Evolutionary conservation across 768 basidiomycete genomes (phyloP), one percentile per base, ranked within the genome.

Genomic region (Naganishia onofrii): DNA sequence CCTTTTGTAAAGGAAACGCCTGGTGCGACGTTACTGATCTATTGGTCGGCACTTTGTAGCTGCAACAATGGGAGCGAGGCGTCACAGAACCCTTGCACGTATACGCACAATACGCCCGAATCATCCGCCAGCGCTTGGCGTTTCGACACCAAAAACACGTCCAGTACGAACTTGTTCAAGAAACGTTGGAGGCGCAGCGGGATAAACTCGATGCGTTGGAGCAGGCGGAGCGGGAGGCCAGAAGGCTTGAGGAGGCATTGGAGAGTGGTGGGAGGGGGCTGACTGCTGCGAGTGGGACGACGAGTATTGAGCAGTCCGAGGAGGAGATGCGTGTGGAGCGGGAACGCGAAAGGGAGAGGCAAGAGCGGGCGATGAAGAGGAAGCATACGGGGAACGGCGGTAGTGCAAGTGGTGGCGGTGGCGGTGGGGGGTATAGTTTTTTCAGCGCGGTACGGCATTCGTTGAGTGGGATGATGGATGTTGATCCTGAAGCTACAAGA

Each of bases 61-160:
- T 95, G 9, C 92, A 95, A 84, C 91, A 93, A 71, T 87, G 97
- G 72, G 95, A 98, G 80, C 88, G 92, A 79, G 90, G 88, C 76
- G 96, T 92, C 86, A 92, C 92, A 32, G 96, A 99, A 78, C 96
- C 96, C 9, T 82, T 98, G 58, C 91, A 95, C 75, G 94, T 97
- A 79, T 98, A 98, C 81, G 83, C 89, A 66, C 96, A 98, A 81
- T 99, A 98, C 79, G 92, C 91, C 15, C 84, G 85, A 23, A 94
- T 97, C 77, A 98, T 99, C 83, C 94, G 92, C 85, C 90, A 90
- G 77, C 83, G 98, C 38, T 87, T 99, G 56, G 88, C 88, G 0
- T 99, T 94, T 82, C 90, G 96, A 52, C 95, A 98, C 79, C 93
- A 94, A 82, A 98, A 98, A 82, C 93, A 99, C 72, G 90, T 93